phyloP scores from a whole-genome alignment of 148 eudicot species.

The Arbutus unedo region DNA sequence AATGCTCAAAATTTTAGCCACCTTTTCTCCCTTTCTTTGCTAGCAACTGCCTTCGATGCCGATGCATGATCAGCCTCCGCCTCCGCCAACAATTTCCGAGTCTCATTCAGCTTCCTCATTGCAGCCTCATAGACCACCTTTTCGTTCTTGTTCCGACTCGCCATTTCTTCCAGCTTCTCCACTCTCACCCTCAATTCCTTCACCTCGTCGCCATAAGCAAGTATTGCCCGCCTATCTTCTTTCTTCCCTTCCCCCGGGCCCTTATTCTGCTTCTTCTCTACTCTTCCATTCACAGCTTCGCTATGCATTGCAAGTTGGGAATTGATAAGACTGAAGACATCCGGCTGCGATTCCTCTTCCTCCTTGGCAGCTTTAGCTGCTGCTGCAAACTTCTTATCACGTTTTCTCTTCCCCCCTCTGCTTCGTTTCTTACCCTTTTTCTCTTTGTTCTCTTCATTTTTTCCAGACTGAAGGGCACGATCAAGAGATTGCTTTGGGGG shows the following conservation, averaged over 20 bases:
- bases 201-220: slow-evolving; percentile 79
- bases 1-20: slow-evolving; percentile 75
- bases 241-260: slow-evolving; percentile 39
- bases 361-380: slow-evolving; percentile 60
- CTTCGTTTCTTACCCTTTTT: slow-evolving; percentile 56
- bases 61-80: slow-evolving; percentile 75
- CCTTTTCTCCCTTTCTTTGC: slow-evolving; percentile 80
- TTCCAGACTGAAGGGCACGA: slow-evolving; percentile 47
- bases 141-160: slow-evolving; percentile 67
- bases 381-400: slow-evolving; percentile 81
- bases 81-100: slow-evolving; percentile 56
- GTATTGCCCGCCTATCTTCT: slow-evolving; percentile 67
- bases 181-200: slow-evolving; percentile 61
- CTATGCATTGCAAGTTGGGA: slow-evolving; percentile 68
- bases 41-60: slow-evolving; percentile 64
- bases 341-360: slow-evolving; percentile 58
- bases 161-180: slow-evolving; percentile 86
- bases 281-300: slow-evolving; percentile 30
- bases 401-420: slow-evolving; percentile 91
- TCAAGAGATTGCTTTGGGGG: slow-evolving; percentile 90
- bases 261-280: slow-evolving; percentile 42
- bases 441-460: slow-evolving; percentile 31
- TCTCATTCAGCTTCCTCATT: slow-evolving; percentile 67
- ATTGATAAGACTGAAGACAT: slow-evolving; percentile 85
- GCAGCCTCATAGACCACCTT: slow-evolving; percentile 85